A percentile compares a stretch with the other conserved stretches of the same genome.
Conservation (phyloP, 2,329 filamentous ascomycete genomes). For the Ciborinia camelliae region DNA sequence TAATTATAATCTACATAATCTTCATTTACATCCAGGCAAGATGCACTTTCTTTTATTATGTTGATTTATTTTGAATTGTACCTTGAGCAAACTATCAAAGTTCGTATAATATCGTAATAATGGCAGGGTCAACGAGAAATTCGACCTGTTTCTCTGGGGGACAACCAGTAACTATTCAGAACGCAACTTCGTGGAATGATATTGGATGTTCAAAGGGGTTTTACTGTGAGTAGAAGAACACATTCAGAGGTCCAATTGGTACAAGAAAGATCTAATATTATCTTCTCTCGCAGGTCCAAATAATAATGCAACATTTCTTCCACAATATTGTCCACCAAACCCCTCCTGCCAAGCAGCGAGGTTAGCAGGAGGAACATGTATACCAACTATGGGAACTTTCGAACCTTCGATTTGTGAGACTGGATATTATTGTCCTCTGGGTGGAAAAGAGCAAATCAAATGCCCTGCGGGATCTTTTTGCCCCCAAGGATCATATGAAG, state of each 20-base stretch:
- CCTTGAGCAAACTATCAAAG: not conserved
- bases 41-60: not conserved
- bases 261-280: not conserved
- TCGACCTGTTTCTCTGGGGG: slow-evolving; percentile 15
- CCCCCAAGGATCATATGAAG: slow-evolving; percentile 46
- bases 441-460: slow-evolving; percentile 40
- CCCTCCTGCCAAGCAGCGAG: slow-evolving; percentile 24
- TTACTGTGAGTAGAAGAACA: slow-evolving; percentile 11
- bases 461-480: slow-evolving; percentile 52
- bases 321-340: slow-evolving; percentile 31
- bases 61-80: not conserved
- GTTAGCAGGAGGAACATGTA: slow-evolving; percentile 24
- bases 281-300: slow-evolving; percentile 10
- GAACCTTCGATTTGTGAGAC: slow-evolving; percentile 51
- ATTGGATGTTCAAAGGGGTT: slow-evolving; percentile 12
- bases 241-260: not conserved
- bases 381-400: slow-evolving; percentile 34
- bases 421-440: slow-evolving; percentile 49
- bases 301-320: slow-evolving; percentile 21
- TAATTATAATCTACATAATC: not conserved
- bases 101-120: not conserved
- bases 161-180: slow-evolving; percentile 12
- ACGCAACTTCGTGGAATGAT: slow-evolving; percentile 10
- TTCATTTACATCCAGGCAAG: not conserved
- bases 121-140: slow-evolving; percentile 5